phyloP scores from a whole-genome alignment of 345 rosid species.

The Rhizophora mangle region DNA sequence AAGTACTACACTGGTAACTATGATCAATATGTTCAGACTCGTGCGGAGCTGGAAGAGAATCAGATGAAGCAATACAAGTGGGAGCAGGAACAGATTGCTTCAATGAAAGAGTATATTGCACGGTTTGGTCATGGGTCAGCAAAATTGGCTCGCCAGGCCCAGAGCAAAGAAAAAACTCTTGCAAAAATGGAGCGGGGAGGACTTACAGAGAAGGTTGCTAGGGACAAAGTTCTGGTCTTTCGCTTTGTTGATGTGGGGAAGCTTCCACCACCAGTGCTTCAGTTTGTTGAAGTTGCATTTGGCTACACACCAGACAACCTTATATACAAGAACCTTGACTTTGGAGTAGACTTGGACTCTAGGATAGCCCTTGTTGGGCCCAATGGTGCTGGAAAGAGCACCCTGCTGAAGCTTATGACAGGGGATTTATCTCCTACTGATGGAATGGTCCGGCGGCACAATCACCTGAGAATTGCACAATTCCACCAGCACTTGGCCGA shows the following conservation, averaged over 20 bases:
- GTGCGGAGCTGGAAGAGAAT: conserved; percentile 90
- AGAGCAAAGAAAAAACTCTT: conserved; percentile 96
- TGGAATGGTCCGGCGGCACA: conserved; percentile 98
- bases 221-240: conserved; percentile 78
- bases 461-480: conserved; percentile 91
- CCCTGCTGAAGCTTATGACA: conserved; percentile 94
- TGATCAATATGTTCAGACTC: conserved; percentile 96
- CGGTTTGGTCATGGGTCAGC: conserved; percentile 99
- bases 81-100: conserved; percentile 99
- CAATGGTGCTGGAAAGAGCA: conserved; percentile 98
- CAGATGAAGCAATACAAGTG: conserved; percentile 99
- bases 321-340: conserved; percentile 81
- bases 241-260: conserved; percentile 92
- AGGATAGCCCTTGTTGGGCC: conserved; percentile 96
- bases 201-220: conserved; percentile 76
- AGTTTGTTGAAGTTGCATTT: conserved; percentile 89
- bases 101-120: conserved; percentile 99
- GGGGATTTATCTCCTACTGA: conserved; percentile 80
- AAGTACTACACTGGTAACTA: conserved; percentile 86
- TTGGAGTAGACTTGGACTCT: conserved; percentile 94
- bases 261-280: conserved; percentile 97
- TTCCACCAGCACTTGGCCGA: conserved; percentile 95
- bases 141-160: conserved; percentile 97
- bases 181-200: conserved; percentile 99
- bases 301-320: conserved; percentile 86